Conservation (phyloP, 1,284 basidiomycete genomes). For the Ganoderma sinense region DNA sequence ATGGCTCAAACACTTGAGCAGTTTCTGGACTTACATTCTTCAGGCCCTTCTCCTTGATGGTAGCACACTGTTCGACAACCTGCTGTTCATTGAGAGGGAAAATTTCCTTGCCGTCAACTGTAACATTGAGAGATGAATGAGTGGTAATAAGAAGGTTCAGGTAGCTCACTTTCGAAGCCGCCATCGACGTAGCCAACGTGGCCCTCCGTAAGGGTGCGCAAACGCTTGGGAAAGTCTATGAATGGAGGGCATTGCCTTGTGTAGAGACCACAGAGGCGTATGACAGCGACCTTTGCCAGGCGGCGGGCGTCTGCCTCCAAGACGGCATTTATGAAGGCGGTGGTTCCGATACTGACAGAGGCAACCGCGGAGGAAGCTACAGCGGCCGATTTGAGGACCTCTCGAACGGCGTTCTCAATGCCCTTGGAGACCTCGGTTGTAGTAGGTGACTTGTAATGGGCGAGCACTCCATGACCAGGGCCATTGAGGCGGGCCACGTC, state of each 20-base stretch:
- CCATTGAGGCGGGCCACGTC: slow-evolving; percentile 47
- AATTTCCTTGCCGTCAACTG: slow-evolving; percentile 58
- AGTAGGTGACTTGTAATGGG: slow-evolving; percentile 58
- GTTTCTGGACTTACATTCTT: slow-evolving; percentile 38
- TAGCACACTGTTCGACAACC: slow-evolving; percentile 49
- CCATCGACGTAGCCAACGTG: slow-evolving; percentile 55
- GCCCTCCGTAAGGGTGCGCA: slow-evolving; percentile 50
- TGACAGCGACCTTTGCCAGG: slow-evolving; percentile 59
- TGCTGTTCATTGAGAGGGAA: slow-evolving; percentile 47
- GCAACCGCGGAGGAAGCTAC: slow-evolving; percentile 45
- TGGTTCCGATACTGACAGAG: slow-evolving; percentile 57
- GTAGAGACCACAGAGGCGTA: slow-evolving; percentile 59
- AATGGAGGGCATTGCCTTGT: slow-evolving; percentile 49
- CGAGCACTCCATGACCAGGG: slow-evolving; percentile 50
- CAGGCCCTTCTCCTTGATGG: slow-evolving; percentile 50
- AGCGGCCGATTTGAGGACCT: slow-evolving; percentile 45
- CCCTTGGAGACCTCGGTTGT: slow-evolving; percentile 60
- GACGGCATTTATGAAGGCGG: slow-evolving; percentile 63
- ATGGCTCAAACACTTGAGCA: background rate
- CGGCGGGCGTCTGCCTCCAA: slow-evolving; percentile 55
- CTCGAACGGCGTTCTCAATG: slow-evolving; percentile 53
- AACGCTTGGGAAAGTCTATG: slow-evolving; percentile 53
- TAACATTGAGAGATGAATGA: slow-evolving; percentile 1
- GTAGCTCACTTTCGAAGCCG: slow-evolving; percentile 51
- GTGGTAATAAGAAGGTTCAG: background rate